phyloP scores from a whole-genome alignment of 2,329 filamentous ascomycete species.

The Polytolypa hystricis region DNA sequence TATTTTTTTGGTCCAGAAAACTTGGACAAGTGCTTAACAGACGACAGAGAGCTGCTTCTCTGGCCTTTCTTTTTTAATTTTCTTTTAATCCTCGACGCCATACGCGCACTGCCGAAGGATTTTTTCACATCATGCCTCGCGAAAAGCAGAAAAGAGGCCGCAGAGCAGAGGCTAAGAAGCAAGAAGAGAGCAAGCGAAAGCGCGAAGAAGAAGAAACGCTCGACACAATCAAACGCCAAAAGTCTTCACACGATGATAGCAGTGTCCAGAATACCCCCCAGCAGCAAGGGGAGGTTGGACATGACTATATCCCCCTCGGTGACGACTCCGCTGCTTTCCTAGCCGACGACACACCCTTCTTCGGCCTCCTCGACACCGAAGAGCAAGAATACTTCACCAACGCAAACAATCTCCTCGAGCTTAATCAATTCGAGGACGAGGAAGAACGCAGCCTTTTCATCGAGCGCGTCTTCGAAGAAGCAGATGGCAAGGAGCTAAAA shows the following conservation, averaged over 20 bases:
- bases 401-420: slow-evolving; percentile 78
- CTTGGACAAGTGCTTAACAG: too few species aligned
- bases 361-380: slow-evolving; percentile 80
- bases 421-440: slow-evolving; percentile 70
- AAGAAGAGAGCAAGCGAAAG: slow-evolving; percentile 20
- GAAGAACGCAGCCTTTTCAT: slow-evolving; percentile 65
- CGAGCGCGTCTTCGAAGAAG: slow-evolving; percentile 75
- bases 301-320: slow-evolving; percentile 30
- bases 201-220: slow-evolving; percentile 27
- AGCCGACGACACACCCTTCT: slow-evolving; percentile 60
- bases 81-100: too few species aligned
- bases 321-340: slow-evolving; percentile 11
- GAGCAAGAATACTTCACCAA: slow-evolving; percentile 94
- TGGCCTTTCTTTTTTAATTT: too few species aligned
- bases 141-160: slow-evolving; percentile 38
- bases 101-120: too few species aligned
- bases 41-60: too few species aligned
- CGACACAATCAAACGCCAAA: slow-evolving; percentile 29
- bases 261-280: slow-evolving; percentile 14
- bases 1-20: too few species aligned
- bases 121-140: slow-evolving; percentile 35
- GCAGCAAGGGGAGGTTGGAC: slow-evolving; percentile 17
- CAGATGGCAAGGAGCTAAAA: slow-evolving; percentile 86
- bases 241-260: slow-evolving; percentile 15
- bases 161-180: slow-evolving; percentile 29